A percentile compares a stretch with the other conserved stretches of the same genome.
phyloP scores from a whole-genome alignment of 2,329 filamentous ascomycete genomes.

The Keithomyces neogunnii region DNA sequence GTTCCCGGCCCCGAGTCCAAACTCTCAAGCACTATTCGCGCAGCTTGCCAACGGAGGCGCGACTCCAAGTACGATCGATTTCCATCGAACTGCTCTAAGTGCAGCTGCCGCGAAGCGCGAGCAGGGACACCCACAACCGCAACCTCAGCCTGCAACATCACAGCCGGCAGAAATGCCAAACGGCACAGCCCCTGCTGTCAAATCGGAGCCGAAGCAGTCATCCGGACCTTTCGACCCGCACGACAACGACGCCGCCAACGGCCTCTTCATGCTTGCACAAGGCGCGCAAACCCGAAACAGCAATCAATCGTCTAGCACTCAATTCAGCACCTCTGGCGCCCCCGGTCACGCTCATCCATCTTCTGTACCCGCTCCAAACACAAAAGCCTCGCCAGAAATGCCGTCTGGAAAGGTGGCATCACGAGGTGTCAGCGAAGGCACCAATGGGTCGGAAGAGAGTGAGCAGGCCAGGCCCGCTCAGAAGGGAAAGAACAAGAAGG shows the following conservation, averaged over 20 bases:
- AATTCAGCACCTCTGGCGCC: conserved; percentile 37
- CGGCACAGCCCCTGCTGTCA: conserved; percentile 25
- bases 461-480: conserved; percentile 58
- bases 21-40: conserved; percentile 73
- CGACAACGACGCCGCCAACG: conserved; percentile 92
- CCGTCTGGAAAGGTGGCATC: conserved; percentile 37
- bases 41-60: conserved; percentile 72
- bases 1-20: conserved; percentile 88
- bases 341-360: conserved; percentile 42
- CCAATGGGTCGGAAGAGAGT: conserved; percentile 64
- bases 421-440: conserved; percentile 59
- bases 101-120: conserved; percentile 60
- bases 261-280: conserved; percentile 79
- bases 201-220: conserved; percentile 41
- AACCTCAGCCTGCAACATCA: conserved; percentile 30
- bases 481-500: conserved; percentile 63
- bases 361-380: conserved; percentile 22
- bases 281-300: conserved; percentile 60
- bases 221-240: conserved; percentile 73
- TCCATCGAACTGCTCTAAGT: conserved; percentile 84
- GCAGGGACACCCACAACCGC: conserved; percentile 26
- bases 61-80: conserved; percentile 86
- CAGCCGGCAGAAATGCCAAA: conserved; percentile 46
- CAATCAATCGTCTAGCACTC: conserved; percentile 37
- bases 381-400: conserved; percentile 44